Conservation (phyloP, 2,329 filamentous ascomycete species). For the Paraconiothyrium brasiliense region DNA sequence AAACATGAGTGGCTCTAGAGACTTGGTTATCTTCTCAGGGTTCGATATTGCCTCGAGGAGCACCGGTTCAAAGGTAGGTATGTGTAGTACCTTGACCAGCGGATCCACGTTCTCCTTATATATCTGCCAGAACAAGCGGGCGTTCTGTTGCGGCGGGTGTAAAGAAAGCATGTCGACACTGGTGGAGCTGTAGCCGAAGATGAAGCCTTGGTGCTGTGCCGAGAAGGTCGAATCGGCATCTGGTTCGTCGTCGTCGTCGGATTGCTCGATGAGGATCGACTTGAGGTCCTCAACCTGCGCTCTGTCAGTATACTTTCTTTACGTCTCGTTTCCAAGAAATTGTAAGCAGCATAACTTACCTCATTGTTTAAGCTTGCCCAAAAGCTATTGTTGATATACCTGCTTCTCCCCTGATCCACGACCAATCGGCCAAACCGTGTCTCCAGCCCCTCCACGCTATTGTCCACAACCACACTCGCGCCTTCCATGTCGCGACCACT, state of each 20-base stretch:
- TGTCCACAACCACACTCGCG: constrained; percentile 38
- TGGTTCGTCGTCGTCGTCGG: constrained; percentile 67
- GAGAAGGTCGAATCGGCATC: constrained; percentile 49
- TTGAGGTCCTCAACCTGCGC: constrained; percentile 68
- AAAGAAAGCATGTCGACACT: constrained; percentile 71
- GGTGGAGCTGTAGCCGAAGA: constrained; percentile 77
- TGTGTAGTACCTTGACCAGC: constrained; percentile 74
- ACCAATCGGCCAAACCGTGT: constrained; percentile 74
- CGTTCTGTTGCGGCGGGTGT: constrained; percentile 72
- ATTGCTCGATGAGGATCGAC: constrained; percentile 69
- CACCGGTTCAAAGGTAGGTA: constrained; percentile 70
- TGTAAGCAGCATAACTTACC: constrained; percentile 53
- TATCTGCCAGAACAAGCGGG: constrained; percentile 73
- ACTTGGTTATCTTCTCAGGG: constrained; percentile 66
- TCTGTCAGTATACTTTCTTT: constrained; percentile 13
- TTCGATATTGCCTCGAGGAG: constrained; percentile 70
- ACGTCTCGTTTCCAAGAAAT: neutral
- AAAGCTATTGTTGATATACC: constrained; percentile 80
- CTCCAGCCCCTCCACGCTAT: constrained; percentile 51
- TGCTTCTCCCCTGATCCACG: constrained; percentile 73
- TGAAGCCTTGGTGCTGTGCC: constrained; percentile 73
- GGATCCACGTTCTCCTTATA: constrained; percentile 80
- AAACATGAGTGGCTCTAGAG: constrained; percentile 68
- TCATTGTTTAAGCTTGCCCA: constrained; percentile 81
- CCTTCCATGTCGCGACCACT: constrained; percentile 5